Base-by-base conservation (phyloP, 1,284 basidiomycete species). In the Paramarasmius palmivorus region DNA sequence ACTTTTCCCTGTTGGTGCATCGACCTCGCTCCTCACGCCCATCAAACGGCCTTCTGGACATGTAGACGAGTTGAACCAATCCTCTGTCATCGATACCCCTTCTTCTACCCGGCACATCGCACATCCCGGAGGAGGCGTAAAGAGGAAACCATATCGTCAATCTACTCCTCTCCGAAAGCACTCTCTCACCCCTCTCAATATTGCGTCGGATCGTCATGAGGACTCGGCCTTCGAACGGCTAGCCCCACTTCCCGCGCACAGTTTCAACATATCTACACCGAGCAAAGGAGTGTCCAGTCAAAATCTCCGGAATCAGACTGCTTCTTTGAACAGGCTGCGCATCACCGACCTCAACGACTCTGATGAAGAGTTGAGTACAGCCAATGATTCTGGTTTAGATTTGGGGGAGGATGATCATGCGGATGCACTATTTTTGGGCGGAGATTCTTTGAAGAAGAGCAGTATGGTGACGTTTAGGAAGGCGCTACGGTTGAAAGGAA, bases 241-340 rank as follows among this genome's bases (percentile, higher is more conserved):
- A 20, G 86, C 81, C 12, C 86, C 86, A 17, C 74, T 89, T 0
- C 65, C 83, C 6, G 78, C 83, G 1, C 84, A 79, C 17, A 80
- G 74, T 39, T 87, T 88, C 63, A 70, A 62, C 23, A 61, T 67
- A 8, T 74, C 72, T 3, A 83, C 82, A 0, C 83, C 85, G 29
- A 32, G 29, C 29, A 32, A 32, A 32, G 12, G 7, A 32, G 29
- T 32, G 6, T 32, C 0, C 80, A 82, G 44, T 77, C 77, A 25
- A 83, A 77, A 82, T 65, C 68, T 90, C 23, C 78, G 73, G 59
- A 75, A 73, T 15, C 84, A 89, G 55, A 83, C 84, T 0, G 83
- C 82, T 54, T 86, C 84, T 1, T 76, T 90, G 70, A 86, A 79
- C 5, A 74, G 76, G 49, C 71, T 90, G n/a, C 76, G 77, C 40